phyloP scores from a whole-genome alignment of 495 filamentous ascomycete genomes.

The Coniosporium apollinis region DNA sequence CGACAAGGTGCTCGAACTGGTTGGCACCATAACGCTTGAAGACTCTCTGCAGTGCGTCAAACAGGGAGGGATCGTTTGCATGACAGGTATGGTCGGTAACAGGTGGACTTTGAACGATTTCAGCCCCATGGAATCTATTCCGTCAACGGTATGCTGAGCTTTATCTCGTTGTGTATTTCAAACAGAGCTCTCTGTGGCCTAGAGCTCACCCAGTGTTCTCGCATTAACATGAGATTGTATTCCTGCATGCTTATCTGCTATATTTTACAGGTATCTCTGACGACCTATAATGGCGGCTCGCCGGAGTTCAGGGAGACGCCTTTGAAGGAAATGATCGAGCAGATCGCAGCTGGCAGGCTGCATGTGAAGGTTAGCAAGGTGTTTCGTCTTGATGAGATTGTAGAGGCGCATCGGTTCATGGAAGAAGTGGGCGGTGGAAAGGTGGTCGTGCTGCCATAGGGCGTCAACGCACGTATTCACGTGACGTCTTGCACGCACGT shows the following conservation, averaged over 20 bases:
- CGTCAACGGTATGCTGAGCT: constrained; percentile 26
- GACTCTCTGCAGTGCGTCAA: constrained; percentile 29
- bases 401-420: constrained; percentile 26
- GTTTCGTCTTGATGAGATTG: constrained; percentile 35
- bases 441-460: constrained; percentile 16
- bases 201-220: no score
- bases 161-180: no score
- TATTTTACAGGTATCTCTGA: no score
- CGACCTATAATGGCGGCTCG: constrained; percentile 26
- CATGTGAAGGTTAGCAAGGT: constrained; percentile 29
- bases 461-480: no score
- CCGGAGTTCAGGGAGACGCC: constrained; percentile 32
- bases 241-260: no score
- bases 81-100: constrained; percentile 36
- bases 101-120: constrained; percentile 26
- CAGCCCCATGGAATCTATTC: constrained; percentile 30
- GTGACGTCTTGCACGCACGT: no score
- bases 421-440: constrained; percentile 18
- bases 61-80: constrained; percentile 29
- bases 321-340: constrained; percentile 27
- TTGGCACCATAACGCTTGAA: constrained; percentile 24
- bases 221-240: no score
- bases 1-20: constrained; percentile 34
- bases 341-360: constrained; percentile 23
- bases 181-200: no score